Evolutionary conservation across 176 grass and related monocot genomes (phyloP).

Genomic region (Carex pumila): DNA sequence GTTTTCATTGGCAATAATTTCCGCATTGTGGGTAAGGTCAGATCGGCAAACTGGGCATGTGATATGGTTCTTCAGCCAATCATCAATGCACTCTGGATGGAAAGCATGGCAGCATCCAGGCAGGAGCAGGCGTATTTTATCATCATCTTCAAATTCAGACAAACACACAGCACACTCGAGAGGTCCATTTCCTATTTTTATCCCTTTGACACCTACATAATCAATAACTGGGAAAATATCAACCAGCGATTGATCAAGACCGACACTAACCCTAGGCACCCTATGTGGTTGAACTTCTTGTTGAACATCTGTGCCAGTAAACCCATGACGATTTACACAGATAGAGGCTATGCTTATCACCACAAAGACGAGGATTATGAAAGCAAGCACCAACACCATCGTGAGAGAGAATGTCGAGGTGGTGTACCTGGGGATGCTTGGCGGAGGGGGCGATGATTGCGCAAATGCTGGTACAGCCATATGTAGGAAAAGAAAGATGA

Average conservation of each 20-base stretch:
- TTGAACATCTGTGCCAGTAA: neutral
- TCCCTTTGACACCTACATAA: constrained; percentile 55
- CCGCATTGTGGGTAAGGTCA: constrained; percentile 30
- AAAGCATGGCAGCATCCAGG: constrained; percentile 66
- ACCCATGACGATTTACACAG: neutral
- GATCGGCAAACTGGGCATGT: constrained; percentile 81
- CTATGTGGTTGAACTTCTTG: neutral
- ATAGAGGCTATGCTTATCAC: neutral
- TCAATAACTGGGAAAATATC: constrained; percentile 62
- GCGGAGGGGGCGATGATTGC: neutral
- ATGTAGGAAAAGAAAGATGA: neutral
- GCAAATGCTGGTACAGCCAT: neutral
- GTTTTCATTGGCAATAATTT: constrained; percentile 17
- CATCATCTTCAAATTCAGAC: constrained; percentile 65
- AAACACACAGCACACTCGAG: constrained; percentile 90
- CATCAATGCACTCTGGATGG: constrained; percentile 68
- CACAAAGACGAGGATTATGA: neutral
- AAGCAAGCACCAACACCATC: neutral
- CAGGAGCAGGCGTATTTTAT: constrained; percentile 57
- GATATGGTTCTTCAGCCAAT: constrained; percentile 65
- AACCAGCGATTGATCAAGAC: constrained; percentile 37
- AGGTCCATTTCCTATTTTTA: constrained; percentile 46
- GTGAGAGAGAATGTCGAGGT: neutral
- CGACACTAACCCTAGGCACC: constrained; percentile 1
- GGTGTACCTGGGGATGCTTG: neutral